Base-by-base conservation (phyloP, 768 basidiomycete species). In the Galerina sulciceps region DNA sequence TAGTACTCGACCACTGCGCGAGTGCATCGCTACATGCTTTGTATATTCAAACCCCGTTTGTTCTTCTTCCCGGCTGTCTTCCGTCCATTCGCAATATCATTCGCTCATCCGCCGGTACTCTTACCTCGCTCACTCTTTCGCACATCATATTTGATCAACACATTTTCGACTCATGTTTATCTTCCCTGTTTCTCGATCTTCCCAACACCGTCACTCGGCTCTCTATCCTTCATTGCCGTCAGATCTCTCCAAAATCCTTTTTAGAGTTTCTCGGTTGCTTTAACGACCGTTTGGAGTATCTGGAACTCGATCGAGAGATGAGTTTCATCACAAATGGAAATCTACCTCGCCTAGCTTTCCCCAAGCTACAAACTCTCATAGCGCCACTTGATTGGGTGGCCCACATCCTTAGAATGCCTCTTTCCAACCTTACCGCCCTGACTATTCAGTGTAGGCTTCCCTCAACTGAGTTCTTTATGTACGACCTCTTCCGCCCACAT, bases 31-130 rank as follows among this genome's bases (percentile, higher is more conserved):
- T 59, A 5, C 46, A 20, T 2, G 20, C 22, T 10, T 31, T 59
- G 6, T 41, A 59, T 31, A 59, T 59, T 20, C 58, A 59, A 44
- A 59, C 58, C 10, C 58, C 58, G 23, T 59, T 59, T 18, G 52
- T 47, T 17, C 47, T 59, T 11, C 53, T 59, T 41, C 58, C 58
- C 15, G 45, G 53, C 3, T 59, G 58, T 44, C 42, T 59, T 10
- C 58, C 58, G 9, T 9, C n/a, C 10, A 44, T 50, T 10, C 53
- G 53, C 13, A 40, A 49, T 47, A n/a, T 49, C 4, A 54, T 59
- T 23, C 47, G 55, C 18, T 18, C 58, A 18, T 59, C 58, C 3
- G 48, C 42, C 10, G n/a, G 31, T 31, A 55, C 58, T 26, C 46
- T 59, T 22, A 54, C 53, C 6, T 59, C 58, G 11, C 45, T 59